These are phyloP conservation scores for Phialemonium atrogriseum DNA, from an alignment of 2,329 filamentous ascomycete species.

Conservation along the genomic window DNA sequence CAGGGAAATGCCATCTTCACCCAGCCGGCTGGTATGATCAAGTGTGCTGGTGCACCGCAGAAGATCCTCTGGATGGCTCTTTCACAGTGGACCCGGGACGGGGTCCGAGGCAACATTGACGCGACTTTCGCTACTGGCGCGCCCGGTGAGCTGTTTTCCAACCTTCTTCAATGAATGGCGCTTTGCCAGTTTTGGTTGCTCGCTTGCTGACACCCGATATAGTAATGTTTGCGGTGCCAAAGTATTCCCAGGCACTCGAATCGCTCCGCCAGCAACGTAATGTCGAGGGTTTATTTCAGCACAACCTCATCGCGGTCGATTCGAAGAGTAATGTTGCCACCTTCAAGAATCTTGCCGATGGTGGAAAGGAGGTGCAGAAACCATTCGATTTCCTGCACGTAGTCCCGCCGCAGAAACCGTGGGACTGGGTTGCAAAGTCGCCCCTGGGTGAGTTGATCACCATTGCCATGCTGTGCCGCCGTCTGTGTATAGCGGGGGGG, in stretches of 20 bases:
- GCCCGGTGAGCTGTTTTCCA: too few relatives aligned
- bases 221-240: conserved; percentile 30
- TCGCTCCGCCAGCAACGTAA: conserved; percentile 22
- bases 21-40: conserved; percentile 48
- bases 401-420: conserved; percentile 18
- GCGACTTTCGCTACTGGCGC: conserved; percentile 35
- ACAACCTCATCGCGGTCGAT: conserved; percentile 26
- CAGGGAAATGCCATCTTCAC: conserved; percentile 50
- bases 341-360: conserved; percentile 22
- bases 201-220: neutral
- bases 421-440: conserved; percentile 14
- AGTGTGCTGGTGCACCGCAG: conserved; percentile 54
- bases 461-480: too few relatives aligned
- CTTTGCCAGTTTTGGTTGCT: conserved; percentile 3
- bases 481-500: too few relatives aligned
- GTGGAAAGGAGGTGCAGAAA: conserved; percentile 20
- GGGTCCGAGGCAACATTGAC: conserved; percentile 23
- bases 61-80: conserved; percentile 56
- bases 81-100: conserved; percentile 37
- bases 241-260: conserved; percentile 26
- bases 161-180: neutral
- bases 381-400: conserved; percentile 28
- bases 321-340: conserved; percentile 23
- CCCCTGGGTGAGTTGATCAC: too few relatives aligned
- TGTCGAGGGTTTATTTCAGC: conserved; percentile 29